Evolutionary conservation across 768 basidiomycete genomes (phyloP).

Genomic region (Suillus subluteus): DNA sequence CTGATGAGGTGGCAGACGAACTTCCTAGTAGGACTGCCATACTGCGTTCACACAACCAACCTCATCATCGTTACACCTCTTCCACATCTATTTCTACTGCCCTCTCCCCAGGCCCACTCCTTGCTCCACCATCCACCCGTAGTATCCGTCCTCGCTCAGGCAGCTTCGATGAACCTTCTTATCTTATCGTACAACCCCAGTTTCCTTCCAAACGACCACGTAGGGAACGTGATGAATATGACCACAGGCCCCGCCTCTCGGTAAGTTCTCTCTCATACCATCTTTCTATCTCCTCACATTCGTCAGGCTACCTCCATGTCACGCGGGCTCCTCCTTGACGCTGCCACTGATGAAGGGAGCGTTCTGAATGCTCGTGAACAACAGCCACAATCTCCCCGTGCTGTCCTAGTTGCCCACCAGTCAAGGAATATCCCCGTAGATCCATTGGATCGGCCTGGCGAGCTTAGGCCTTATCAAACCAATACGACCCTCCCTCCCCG

Average conservation of each 20-base stretch:
- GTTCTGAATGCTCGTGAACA: constrained; percentile 30
- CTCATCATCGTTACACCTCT: constrained; percentile 10
- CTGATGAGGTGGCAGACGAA: constrained; percentile 25
- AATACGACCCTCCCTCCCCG: constrained; percentile 48
- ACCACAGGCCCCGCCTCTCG: constrained; percentile 18
- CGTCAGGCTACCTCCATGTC: constrained; percentile 17
- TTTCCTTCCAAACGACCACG: constrained; percentile 56
- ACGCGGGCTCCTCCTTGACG: constrained; percentile 45
- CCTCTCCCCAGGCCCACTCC: constrained; percentile 20
- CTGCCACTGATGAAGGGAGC: constrained; percentile 39
- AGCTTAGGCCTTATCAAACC: constrained; percentile 56
- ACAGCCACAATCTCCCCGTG: constrained; percentile 35
- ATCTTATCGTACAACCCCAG: constrained; percentile 37
- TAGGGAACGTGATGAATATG: constrained; percentile 39
- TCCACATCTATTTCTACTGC: too few relatives aligned
- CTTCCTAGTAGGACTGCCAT: constrained; percentile 24
- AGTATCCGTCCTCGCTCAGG: too few relatives aligned
- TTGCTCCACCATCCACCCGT: too few relatives aligned
- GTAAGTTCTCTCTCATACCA: background rate
- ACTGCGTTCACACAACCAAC: constrained; percentile 15
- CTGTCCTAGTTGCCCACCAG: constrained; percentile 35
- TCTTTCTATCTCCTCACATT: background rate
- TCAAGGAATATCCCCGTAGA: constrained; percentile 30
- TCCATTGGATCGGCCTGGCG: constrained; percentile 37
- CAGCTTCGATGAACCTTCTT: constrained; percentile 37